phyloP scores from a whole-genome alignment of 139 green algal species.

The Coelastrella sp. region DNA sequence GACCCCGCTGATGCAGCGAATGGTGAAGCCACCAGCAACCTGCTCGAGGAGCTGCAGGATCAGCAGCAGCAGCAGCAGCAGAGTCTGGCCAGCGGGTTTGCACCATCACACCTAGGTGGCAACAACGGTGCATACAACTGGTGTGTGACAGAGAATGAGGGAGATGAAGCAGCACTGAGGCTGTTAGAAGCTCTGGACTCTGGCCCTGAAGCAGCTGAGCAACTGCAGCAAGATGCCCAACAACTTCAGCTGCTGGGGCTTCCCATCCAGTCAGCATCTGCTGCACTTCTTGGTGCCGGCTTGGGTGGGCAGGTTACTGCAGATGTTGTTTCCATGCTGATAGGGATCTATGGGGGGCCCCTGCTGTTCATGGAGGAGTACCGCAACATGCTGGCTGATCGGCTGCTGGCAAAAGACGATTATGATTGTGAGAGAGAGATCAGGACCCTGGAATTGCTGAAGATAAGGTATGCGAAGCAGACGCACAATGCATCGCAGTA shows the following conservation, averaged over 20 bases:
- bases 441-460: conserved; percentile 95
- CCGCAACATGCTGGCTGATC: conserved; percentile 82
- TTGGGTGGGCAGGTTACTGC: neutral
- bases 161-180: conserved; percentile 57
- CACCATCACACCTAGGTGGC: neutral
- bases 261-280: neutral
- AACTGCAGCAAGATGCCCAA: neutral
- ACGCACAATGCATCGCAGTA: neutral
- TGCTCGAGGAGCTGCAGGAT: conserved; percentile 79
- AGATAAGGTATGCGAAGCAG: conserved; percentile 63
- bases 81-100: neutral
- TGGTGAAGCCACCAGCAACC: conserved; percentile 44
- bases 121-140: neutral
- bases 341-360: conserved; percentile 86
- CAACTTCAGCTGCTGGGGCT: conserved; percentile 3
- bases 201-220: neutral
- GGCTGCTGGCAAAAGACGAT: conserved; percentile 81
- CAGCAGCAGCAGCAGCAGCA: conserved; percentile 5
- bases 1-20: conserved; percentile 52
- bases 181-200: conserved; percentile 50
- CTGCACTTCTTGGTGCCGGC: neutral
- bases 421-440: conserved; percentile 90
- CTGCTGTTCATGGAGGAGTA: conserved; percentile 96
- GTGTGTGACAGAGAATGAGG: conserved; percentile 41
- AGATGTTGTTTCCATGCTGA: conserved; percentile 86